A percentile compares a stretch with the other conserved stretches of the same genome.
Evolutionary conservation across 306 rosid genomes (phyloP).

Genomic region (Prunus kanzakura): DNA sequence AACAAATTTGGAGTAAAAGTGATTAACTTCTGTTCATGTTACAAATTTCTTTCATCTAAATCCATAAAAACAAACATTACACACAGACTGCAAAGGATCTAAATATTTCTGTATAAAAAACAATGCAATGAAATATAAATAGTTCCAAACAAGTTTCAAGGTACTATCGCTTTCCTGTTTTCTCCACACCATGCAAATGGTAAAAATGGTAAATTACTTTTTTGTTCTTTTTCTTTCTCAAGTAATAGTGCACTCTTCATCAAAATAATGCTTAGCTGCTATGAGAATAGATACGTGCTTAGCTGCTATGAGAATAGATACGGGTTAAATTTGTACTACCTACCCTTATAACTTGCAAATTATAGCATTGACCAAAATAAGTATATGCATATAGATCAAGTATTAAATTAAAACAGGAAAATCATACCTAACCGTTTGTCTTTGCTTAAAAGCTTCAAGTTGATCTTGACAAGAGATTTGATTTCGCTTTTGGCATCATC

Average conservation of each 20-base stretch:
- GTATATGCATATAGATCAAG: background rate
- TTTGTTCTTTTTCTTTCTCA: too few species aligned
- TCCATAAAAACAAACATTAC: background rate
- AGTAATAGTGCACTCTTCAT: too few species aligned
- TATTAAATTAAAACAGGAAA: background rate
- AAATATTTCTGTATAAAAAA: background rate
- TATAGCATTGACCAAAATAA: background rate
- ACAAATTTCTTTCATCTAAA: background rate
- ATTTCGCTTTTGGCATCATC: slow-evolving; percentile 62
- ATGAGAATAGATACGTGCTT: background rate
- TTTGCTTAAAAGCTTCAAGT: slow-evolving; percentile 56
- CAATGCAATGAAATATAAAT: too few species aligned
- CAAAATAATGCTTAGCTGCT: background rate
- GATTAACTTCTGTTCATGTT: background rate
- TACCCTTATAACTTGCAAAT: background rate
- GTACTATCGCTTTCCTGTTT: too few species aligned
- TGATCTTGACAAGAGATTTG: slow-evolving; percentile 68
- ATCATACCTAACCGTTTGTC: slow-evolving; percentile 54
- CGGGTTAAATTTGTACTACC: too few species aligned
- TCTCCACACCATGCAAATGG: too few species aligned
- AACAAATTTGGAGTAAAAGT: slow-evolving; percentile 1
- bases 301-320: background rate
- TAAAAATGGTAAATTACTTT: too few species aligned
- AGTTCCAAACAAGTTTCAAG: too few species aligned
- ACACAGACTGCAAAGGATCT: background rate